Conservation (phyloP, 2,329 filamentous ascomycete species). For the Botrytis sinoallii region DNA sequence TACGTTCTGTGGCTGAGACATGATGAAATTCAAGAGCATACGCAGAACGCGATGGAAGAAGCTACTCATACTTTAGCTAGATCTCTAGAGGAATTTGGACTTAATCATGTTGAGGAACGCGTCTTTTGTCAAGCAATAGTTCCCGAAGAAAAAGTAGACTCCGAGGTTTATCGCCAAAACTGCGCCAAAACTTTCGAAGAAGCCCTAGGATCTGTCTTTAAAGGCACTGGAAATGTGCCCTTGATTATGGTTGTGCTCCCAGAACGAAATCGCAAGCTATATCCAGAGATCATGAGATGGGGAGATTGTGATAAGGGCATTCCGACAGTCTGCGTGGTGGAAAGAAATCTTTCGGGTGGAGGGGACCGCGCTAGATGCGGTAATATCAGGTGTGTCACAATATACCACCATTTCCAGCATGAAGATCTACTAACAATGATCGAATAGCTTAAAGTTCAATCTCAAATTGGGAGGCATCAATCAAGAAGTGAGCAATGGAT, state of each 20-base stretch:
- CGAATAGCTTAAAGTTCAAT: background rate
- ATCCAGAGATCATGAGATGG: constrained; percentile 1
- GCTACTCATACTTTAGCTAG: background rate
- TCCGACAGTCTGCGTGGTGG: background rate
- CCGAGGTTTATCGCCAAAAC: background rate
- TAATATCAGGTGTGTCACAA: background rate
- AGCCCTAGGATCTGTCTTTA: background rate
- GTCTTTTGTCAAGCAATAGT: background rate
- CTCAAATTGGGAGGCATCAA: background rate
- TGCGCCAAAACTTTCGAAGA: background rate
- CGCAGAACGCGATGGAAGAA: too few relatives aligned
- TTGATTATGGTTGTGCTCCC: background rate
- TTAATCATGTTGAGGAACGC: background rate
- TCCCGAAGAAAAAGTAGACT: too few relatives aligned
- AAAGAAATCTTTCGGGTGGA: too few relatives aligned
- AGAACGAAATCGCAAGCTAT: background rate
- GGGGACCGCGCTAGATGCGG: background rate
- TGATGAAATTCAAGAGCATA: too few relatives aligned
- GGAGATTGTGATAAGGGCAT: background rate
- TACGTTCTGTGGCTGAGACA: background rate
- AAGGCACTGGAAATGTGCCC: background rate
- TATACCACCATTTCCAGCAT: background rate
- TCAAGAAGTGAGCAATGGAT: background rate
- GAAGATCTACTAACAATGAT: background rate
- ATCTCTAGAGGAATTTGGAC: background rate